Conservation (phyloP, 176 grass and related monocot species). For the Oryza australiensis region DNA sequence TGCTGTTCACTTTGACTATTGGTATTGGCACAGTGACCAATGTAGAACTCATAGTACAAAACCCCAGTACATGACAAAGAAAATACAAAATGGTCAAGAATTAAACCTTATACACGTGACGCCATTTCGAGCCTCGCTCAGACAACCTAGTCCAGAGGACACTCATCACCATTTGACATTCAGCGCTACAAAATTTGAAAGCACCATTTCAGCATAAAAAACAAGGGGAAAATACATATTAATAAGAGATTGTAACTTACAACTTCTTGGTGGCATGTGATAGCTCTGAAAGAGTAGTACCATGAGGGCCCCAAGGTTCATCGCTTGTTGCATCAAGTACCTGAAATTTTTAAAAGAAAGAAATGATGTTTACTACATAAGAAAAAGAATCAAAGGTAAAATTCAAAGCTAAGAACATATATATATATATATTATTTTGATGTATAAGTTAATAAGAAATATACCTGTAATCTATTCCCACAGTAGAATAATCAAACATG, state of each 20-base stretch:
- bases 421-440: neutral
- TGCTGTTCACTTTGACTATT: neutral
- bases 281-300: constrained; percentile 75
- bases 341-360: constrained; percentile 36
- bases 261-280: constrained; percentile 83
- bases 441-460: neutral
- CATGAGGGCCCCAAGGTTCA: constrained; percentile 96
- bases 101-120: constrained; percentile 81
- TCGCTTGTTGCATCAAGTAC: constrained; percentile 94
- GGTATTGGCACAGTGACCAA: neutral
- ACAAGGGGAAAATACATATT: neutral
- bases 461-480: neutral
- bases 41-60: constrained; percentile 24
- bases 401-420: neutral
- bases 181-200: constrained; percentile 58
- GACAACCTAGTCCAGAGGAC: constrained; percentile 83
- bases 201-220: constrained; percentile 4
- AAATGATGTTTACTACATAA: constrained; percentile 1
- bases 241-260: constrained; percentile 40
- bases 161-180: constrained; percentile 98
- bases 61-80: constrained; percentile 7
- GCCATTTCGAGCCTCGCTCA: constrained; percentile 81
- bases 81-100: constrained; percentile 5
- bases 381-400: neutral
- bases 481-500: neutral